Base-by-base conservation (phyloP, 2,329 filamentous ascomycete genomes). In the Coniochaeta pulveracea region DNA sequence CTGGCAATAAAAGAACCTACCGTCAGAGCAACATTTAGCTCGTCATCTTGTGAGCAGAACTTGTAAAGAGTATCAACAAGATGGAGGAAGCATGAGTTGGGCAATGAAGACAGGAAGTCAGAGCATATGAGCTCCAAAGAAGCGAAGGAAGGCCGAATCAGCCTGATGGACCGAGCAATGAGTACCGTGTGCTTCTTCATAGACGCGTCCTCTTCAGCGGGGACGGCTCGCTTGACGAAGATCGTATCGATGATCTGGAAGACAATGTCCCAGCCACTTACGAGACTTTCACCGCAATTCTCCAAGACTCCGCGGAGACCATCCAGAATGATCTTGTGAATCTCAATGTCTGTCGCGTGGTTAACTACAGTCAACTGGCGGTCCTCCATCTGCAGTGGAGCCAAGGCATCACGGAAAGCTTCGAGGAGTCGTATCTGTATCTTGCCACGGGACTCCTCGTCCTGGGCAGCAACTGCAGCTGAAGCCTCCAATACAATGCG, bases 21-120 rank as follows among this genome's bases (percentile, higher is more conserved):
- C 21, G 91, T 96, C 17, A 98, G 64, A 0, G 89, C 89, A 47
- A 96, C 93, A 45, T 98, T 98, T 23, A 98, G 67, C 49, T 98
- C 91, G 43, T 93, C 84, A 42, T 80, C 71, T 54, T 98, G 91
- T 1, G 78, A 80, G 45, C 85, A 86, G 55, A 96, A 98, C 42
- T 81, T 80, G 48, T 85, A 85, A 15, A 98, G 70, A 9, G 88
- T 85, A 58, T 93, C 82, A 40, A 96, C 77, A 11, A 98, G 69
- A 37, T 79, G 73, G 38, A 78, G 68, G 54, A 80, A 84, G 60
- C 72, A 95, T 32, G 64, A 72, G 51, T 73, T 76, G 28, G 74
- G 82, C 36, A 78, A 68, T 6, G 82, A 76, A 10, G 77, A 69
- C 21, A 98, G 60, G 48, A 98, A 98, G 54, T 98, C 91, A 1